A percentile compares a stretch with the other conserved stretches of the same genome.
Conservation (phyloP, 768 basidiomycete species). For the Russula olivacea region DNA sequence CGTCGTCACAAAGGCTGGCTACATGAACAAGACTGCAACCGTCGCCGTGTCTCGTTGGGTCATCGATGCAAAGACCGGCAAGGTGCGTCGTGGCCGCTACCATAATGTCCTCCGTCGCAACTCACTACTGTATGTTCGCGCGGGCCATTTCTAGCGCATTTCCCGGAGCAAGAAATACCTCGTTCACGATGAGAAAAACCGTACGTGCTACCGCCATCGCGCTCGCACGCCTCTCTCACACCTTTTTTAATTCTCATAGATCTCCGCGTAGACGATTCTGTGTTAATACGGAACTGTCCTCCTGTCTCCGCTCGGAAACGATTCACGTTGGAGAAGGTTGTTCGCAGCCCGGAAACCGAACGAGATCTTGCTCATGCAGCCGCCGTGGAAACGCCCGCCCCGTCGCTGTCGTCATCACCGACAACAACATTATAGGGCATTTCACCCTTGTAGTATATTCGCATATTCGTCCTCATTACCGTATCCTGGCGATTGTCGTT, state of each 20-base stretch:
- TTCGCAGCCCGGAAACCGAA: conserved; percentile 63
- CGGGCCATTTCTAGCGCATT: conserved; percentile 49
- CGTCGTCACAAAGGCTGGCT: conserved; percentile 71
- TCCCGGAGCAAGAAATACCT: conserved; percentile 74
- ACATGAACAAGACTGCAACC: conserved; percentile 80
- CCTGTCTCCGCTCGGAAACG: conserved; percentile 75
- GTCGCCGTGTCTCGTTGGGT: conserved; percentile 74
- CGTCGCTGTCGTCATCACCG: background rate
- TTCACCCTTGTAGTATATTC: background rate
- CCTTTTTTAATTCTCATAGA: conserved; percentile 34
- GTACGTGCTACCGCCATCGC: conserved; percentile 40
- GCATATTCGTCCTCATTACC: background rate
- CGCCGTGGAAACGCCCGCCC: background rate
- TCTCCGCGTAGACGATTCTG: conserved; percentile 62
- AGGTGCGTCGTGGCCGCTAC: conserved; percentile 42
- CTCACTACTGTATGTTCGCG: too few relatives aligned
- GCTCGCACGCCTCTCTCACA: conserved; percentile 12
- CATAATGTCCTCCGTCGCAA: background rate
- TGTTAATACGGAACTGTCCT: conserved; percentile 75
- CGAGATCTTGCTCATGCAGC: conserved; percentile 17
- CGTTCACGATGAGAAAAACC: conserved; percentile 65
- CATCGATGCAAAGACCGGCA: conserved; percentile 67
- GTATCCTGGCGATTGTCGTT: background rate
- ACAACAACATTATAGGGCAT: background rate
- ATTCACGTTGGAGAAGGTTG: conserved; percentile 61